phyloP scores from a whole-genome alignment of 176 grass and related monocot genomes.

The Zoysia pacifica region DNA sequence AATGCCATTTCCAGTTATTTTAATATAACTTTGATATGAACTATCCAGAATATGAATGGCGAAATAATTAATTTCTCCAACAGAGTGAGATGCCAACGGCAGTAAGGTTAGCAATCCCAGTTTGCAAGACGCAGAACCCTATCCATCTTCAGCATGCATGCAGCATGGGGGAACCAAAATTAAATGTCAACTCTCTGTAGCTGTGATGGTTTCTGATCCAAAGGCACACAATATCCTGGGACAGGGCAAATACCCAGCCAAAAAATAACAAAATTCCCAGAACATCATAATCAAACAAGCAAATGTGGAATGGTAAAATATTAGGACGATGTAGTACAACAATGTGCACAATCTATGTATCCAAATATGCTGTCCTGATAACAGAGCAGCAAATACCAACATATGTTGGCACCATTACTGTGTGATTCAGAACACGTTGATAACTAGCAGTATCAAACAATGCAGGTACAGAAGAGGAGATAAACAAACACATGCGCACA shows the following conservation, averaged over 20 bases:
- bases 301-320: not conserved
- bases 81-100: constrained; percentile 9
- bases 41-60: not conserved
- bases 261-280: not conserved
- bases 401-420: not conserved
- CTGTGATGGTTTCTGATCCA: not conserved
- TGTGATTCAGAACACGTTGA: too few species aligned
- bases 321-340: not conserved
- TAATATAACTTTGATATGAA: not conserved
- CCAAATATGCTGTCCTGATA: not conserved
- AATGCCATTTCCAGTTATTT: constrained; percentile 14
- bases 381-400: not conserved
- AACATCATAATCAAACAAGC: not conserved
- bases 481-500: not conserved
- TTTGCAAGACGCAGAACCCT: not conserved
- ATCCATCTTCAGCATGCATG: not conserved
- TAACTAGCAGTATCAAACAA: not conserved
- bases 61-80: constrained; percentile 4
- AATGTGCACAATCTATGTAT: constrained; percentile 7
- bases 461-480: not conserved
- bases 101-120: constrained; percentile 7
- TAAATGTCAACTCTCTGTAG: not conserved
- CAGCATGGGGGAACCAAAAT: not conserved
- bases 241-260: constrained; percentile 10
- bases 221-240: not conserved